Evolutionary conservation across 305 asterid species (phyloP), one percentile per base, ranked within the genome.

Genomic region (Fraxinus ornus): DNA sequence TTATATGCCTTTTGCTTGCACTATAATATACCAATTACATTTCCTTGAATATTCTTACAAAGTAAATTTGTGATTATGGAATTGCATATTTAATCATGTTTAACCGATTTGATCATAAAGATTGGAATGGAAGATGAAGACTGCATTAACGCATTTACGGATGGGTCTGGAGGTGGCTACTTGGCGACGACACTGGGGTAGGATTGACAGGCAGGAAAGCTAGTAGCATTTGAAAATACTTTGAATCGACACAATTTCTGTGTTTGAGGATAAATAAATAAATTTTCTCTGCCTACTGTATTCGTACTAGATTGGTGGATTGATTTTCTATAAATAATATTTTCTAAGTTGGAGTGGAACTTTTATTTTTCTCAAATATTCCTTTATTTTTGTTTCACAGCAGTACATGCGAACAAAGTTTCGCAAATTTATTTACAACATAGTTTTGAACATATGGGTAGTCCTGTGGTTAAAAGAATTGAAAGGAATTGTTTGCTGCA

Each of bases 91-190:
- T 62, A 8, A 62, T 22, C 17, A 13, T 62, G 71, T 62, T 62
- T 21, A 22, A 62, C 32, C 0, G 17, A 8, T 62, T 62, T 62
- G 32, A 62, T 62, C 71, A 7, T 12, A 8, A 62, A 78, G 81
- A 24, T 78, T 15, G 81, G 19, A 12, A 52, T 78, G 47, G 21
- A 57, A 21, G 81, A 78, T n/a, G 81, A n/a, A 32, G 81, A 78
- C n/a, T n/a, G 15, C 26, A 78, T 78, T 21, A 55, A 57, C 10
- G 81, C 36, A 4, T 49, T 78, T 68, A 2, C 35, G 4, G 7
- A 78, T 57, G 74, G 62, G 57, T 2, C 3, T 57, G 81, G 81
- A 55, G 81, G 81, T 19, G 81, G 81, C 52, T 9, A 62, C 32
- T 21, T 62, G 13, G 32, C 32, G 9, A 19, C 5, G 17, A 21